phyloP scores from a whole-genome alignment of 169 alveolate genomes.

The Plasmodium cynomolgi region DNA sequence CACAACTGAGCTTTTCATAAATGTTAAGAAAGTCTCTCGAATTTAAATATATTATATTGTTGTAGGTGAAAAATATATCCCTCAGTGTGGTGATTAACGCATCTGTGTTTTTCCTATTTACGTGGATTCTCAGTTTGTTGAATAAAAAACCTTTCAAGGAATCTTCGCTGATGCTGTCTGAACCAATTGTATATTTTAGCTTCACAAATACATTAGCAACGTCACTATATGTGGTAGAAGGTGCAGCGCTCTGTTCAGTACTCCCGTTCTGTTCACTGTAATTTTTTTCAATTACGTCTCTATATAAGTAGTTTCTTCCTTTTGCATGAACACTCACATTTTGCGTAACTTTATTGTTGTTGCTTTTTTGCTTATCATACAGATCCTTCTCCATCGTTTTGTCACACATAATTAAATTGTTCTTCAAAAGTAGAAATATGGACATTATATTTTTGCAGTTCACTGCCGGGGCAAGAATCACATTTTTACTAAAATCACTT shows the following conservation, averaged over 20 bases:
- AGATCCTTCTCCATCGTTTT: slow-evolving; percentile 56
- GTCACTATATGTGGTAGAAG: background rate
- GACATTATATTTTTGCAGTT: slow-evolving; percentile 50
- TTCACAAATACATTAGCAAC: slow-evolving; percentile 59
- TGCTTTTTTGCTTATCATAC: slow-evolving; percentile 27
- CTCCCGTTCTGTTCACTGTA: slow-evolving; percentile 14
- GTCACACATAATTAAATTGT: slow-evolving; percentile 14
- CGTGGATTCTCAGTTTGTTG: slow-evolving; percentile 27
- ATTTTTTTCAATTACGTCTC: slow-evolving; percentile 70
- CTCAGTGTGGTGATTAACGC: slow-evolving; percentile 38
- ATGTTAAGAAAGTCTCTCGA: slow-evolving; percentile 47
- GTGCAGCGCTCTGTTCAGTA: background rate
- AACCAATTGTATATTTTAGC: slow-evolving; percentile 67
- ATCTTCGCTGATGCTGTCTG: slow-evolving; percentile 29
- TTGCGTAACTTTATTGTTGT: background rate
- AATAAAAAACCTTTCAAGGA: slow-evolving; percentile 70
- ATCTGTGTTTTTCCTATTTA: slow-evolving; percentile 23
- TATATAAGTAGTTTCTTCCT: slow-evolving; percentile 50
- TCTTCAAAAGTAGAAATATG: slow-evolving; percentile 58
- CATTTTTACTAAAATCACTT: slow-evolving; percentile 27
- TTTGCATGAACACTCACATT: background rate
- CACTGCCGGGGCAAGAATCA: background rate
- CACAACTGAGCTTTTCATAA: slow-evolving; percentile 35
- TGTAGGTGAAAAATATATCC: slow-evolving; percentile 64
- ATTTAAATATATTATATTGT: slow-evolving; percentile 58